phyloP scores from a whole-genome alignment of 108 stramenopile genomes.

The Schizochytrium sp. region DNA sequence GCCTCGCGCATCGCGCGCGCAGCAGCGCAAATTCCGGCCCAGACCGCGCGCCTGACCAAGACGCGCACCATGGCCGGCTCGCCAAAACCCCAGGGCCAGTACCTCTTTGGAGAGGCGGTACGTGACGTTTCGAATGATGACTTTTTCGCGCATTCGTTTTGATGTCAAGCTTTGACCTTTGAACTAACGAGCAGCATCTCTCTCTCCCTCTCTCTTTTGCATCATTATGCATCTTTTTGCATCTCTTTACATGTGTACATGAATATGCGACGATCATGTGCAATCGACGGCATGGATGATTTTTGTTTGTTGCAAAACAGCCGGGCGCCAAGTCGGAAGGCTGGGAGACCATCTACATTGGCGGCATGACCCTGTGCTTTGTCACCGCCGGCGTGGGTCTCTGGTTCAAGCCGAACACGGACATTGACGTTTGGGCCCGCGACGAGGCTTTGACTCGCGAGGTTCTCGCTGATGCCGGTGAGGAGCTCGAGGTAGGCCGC shows the following conservation, averaged over 20 bases:
- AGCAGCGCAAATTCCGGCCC: neutral
- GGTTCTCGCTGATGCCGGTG: neutral
- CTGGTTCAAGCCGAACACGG: neutral
- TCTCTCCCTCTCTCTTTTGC: too few relatives aligned
- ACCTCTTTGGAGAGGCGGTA: neutral
- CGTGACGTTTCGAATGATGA: neutral
- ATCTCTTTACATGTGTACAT: too few relatives aligned
- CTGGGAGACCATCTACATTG: neutral
- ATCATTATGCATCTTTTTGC: too few relatives aligned
- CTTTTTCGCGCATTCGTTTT: neutral
- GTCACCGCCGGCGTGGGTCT: neutral
- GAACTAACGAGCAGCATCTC: too few relatives aligned
- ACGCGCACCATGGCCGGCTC: neutral
- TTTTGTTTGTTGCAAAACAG: neutral
- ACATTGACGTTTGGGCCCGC: neutral
- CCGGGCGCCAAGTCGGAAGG: neutral
- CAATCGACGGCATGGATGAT: neutral
- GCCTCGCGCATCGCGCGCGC: neutral
- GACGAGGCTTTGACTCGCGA: neutral
- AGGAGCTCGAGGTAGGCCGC: neutral
- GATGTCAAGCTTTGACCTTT: too few relatives aligned
- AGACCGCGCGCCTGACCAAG: neutral
- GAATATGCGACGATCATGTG: neutral
- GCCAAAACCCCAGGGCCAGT: neutral
- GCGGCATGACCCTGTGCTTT: neutral